phyloP scores from a whole-genome alignment of 108 stramenopile genomes.

The Epipyxis sp. region DNA sequence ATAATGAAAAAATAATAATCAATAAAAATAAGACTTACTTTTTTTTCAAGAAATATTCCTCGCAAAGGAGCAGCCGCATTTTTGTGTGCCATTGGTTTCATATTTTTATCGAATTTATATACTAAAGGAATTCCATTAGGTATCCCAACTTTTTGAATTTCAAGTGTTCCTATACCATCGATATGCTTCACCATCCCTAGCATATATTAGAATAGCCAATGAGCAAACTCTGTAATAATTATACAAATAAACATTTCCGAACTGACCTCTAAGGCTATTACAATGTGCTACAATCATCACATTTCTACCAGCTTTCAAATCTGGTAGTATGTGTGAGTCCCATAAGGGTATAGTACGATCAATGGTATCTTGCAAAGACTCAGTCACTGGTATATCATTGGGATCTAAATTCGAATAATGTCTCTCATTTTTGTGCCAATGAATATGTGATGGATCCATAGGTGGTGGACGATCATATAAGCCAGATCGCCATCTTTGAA shows the following conservation, averaged over 20 bases:
- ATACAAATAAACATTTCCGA: too few species aligned
- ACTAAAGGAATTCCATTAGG: conserved; percentile 53
- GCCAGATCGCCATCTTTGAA: conserved; percentile 70
- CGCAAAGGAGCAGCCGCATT: not conserved
- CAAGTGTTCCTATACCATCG: conserved; percentile 63
- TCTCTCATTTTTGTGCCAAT: conserved; percentile 80
- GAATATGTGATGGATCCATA: conserved; percentile 58
- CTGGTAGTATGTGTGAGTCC: conserved; percentile 74
- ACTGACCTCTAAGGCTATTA: conserved; percentile 75
- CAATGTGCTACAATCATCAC: conserved; percentile 90
- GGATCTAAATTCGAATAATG: conserved; percentile 68
- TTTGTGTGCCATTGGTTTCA: conserved; percentile 67
- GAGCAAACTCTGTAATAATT: too few species aligned
- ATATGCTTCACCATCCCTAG: conserved; percentile 73
- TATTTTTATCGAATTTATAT: conserved; percentile 69
- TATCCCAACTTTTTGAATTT: conserved; percentile 81
- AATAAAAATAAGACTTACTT: too few species aligned
- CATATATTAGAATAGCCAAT: too few species aligned
- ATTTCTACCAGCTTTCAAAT: conserved; percentile 72
- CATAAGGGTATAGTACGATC: conserved; percentile 74
- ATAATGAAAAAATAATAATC: too few species aligned
- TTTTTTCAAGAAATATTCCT: conserved; percentile 28
- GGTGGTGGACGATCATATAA: conserved; percentile 72
- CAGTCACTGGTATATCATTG: conserved; percentile 69
- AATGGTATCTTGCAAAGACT: conserved; percentile 81